A percentile compares a stretch with the other conserved stretches of the same genome.
phyloP scores from a whole-genome alignment of 768 basidiomycete genomes.

The Boletus sp. region DNA sequence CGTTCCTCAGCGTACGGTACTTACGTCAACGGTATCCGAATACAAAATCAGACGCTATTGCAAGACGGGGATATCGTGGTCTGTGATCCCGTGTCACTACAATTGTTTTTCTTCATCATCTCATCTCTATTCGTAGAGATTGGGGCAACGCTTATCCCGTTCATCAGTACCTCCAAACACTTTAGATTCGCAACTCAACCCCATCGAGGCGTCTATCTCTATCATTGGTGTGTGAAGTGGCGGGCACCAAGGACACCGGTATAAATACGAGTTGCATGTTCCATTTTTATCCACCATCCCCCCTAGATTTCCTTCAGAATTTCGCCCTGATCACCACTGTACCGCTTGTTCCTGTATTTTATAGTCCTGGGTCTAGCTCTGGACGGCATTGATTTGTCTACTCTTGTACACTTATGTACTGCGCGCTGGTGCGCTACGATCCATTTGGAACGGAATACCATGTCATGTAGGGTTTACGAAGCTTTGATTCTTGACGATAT shows the following conservation, averaged over 20 bases:
- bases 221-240: constrained; percentile 32
- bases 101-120: constrained; percentile 3
- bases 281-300: neutral
- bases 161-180: constrained; percentile 39
- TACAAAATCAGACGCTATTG: constrained; percentile 37
- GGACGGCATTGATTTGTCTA: neutral
- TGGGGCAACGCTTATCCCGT: constrained; percentile 40
- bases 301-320: neutral
- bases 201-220: constrained; percentile 42
- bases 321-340: neutral
- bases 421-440: neutral
- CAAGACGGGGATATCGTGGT: constrained; percentile 47
- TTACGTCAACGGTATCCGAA: constrained; percentile 44
- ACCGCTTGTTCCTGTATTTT: constrained; percentile 4
- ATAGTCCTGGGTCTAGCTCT: neutral
- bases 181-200: constrained; percentile 45
- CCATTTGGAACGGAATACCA: neutral
- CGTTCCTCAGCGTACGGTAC: constrained; percentile 48
- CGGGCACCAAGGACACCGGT: neutral
- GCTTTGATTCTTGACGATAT: neutral
- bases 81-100: constrained; percentile 13
- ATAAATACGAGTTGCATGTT: neutral
- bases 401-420: neutral
- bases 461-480: neutral
- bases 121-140: constrained; percentile 31